Base-by-base conservation (phyloP, 495 filamentous ascomycete genomes). In the Pyrenula aspistea region DNA sequence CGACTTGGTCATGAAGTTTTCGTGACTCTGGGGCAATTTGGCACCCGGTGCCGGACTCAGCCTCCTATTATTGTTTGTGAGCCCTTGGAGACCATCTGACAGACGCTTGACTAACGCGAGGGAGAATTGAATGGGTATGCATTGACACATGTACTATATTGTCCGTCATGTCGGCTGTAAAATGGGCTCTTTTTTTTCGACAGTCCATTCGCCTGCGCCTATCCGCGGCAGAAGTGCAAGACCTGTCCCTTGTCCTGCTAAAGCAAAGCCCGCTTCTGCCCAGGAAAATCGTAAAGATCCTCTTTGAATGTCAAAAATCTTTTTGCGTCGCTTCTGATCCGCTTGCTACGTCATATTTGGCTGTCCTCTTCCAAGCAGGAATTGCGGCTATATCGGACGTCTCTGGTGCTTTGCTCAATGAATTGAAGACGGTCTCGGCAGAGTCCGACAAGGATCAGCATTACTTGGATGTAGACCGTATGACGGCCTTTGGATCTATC, bases 291-390 rank as follows among this genome's bases (percentile, higher is more conserved):
- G 75, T 85, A 56, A 79, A 85, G 56, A 62, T 86, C 2, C 72
- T 84, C 25, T 69, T 89, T 3, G 75, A 74, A 22, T 80, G 82
- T 1, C 76, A 76, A 23, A 63, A 67, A 12, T 63, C 65, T 24
- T 76, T 76, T 53, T 68, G 62, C 36, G 65, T 76, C 61, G 70
- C 69, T 57, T 78, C 85, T 67, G 86, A 90, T 59, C 82, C 83
- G 22, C 74, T 86, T 50, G 67, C 86, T 22, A 73, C 77, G 2
- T 71, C 78, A 20, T 91, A 90, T 68, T 65, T 86, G 25, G 74
- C 85, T 64, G 73, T 73, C 12, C 73, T 90, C 24, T 74, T 83
- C 25, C 73, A 76, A 36, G 64, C 70, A 49, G 73, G 74, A 10
- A 64, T 74, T 56, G 70, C 86, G 25, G 79, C 83, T 57, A 70